These are phyloP conservation scores for Xylaria sp. DNA, from an alignment of 2,329 filamentous ascomycete species.

Conservation along the genomic window DNA sequence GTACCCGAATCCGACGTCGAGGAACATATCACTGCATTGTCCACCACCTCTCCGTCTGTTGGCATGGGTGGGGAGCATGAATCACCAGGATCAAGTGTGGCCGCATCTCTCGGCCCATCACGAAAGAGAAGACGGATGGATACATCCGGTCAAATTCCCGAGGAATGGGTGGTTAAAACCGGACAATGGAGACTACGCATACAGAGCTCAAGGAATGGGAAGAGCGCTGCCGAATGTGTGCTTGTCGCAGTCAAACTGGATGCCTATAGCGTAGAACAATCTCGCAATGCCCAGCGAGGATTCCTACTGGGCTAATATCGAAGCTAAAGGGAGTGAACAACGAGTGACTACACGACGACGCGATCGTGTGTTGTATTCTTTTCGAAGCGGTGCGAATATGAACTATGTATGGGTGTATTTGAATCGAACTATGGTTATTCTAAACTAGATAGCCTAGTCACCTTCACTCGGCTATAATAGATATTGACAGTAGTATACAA, in stretches of 20 bases:
- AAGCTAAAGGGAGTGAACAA: not conserved
- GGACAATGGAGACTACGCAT: conserved; percentile 80
- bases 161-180: conserved; percentile 72
- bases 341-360: not conserved
- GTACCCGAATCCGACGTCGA: conserved; percentile 47
- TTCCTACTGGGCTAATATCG: conserved; percentile 64
- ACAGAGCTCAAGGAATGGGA: conserved; percentile 62
- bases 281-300: conserved; percentile 71
- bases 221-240: conserved; percentile 73
- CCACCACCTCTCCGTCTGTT: conserved; percentile 50
- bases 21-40: conserved; percentile 45
- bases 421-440: conserved; percentile 10
- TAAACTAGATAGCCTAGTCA: not conserved
- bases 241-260: conserved; percentile 82
- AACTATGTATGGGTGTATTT: conserved; percentile 5
- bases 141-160: conserved; percentile 47
- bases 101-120: conserved; percentile 51
- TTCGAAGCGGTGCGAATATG: conserved; percentile 9
- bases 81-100: conserved; percentile 48
- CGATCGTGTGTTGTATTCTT: not conserved
- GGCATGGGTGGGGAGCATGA: conserved; percentile 49
- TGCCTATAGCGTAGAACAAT: conserved; percentile 72
- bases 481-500: not conserved
- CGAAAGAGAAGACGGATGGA: conserved; percentile 61
- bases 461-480: conserved; percentile 1